Evolutionary conservation across 345 rosid species (phyloP).

Genomic region (Lepidium aucheri): DNA sequence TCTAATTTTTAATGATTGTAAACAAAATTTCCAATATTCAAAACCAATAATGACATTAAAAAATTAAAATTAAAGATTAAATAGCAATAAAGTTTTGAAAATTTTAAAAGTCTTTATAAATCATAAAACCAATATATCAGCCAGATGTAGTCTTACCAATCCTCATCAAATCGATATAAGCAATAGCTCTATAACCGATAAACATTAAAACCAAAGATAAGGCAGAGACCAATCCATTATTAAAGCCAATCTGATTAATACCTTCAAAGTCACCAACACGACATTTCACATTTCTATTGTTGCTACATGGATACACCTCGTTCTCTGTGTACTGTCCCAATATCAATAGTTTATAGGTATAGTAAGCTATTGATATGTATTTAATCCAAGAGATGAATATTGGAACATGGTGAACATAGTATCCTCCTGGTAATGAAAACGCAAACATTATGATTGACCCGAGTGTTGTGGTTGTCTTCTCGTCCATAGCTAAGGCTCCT

Average conservation of each 20-base stretch:
- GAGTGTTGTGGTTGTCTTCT: conserved; percentile 72
- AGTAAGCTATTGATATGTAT: conserved; percentile 74
- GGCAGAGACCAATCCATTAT: conserved; percentile 36
- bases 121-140: not conserved
- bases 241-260: conserved; percentile 43
- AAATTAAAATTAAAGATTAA: no score
- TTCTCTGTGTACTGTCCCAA: conserved; percentile 60
- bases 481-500: conserved; percentile 83
- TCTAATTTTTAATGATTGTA: no score
- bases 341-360: conserved; percentile 72
- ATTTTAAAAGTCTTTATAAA: no score
- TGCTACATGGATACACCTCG: conserved; percentile 58
- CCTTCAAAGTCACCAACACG: conserved; percentile 62
- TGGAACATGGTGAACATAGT: conserved; percentile 76
- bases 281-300: conserved; percentile 33
- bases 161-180: conserved; percentile 63
- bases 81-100: no score
- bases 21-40: no score
- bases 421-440: conserved; percentile 73
- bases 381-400: conserved; percentile 75
- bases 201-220: conserved; percentile 62
- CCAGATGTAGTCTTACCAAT: conserved; percentile 31
- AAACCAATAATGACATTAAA: no score
- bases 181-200: conserved; percentile 68
- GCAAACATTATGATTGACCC: conserved; percentile 85